Base-by-base conservation (phyloP, 1,284 basidiomycete genomes). In the Puccinia horiana region DNA sequence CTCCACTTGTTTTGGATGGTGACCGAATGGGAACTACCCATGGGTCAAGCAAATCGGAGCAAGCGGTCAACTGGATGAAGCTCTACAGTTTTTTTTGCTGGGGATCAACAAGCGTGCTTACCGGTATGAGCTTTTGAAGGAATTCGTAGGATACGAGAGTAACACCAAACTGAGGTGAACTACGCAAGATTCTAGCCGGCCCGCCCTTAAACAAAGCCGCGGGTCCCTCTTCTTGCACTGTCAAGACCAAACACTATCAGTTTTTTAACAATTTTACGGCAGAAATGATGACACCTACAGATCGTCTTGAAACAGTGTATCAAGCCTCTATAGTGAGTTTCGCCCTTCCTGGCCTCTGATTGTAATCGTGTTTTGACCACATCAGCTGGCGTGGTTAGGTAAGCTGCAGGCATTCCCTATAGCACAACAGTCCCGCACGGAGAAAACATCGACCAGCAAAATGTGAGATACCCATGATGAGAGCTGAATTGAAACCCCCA, bases 291-390 rank as follows among this genome's bases (percentile, higher is more conserved):
- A 76, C 37, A 88, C 90, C 86, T 86, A 92, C 93, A 92, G 84
- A 99, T 98, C 87, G 93, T 97, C 75, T 90, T 89, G 85, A 97
- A 94, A 37, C 94, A 96, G 88, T 99, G 95, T 20, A 89, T 87
- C 70, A 98, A 88, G 72, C 97, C 96, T 87, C 93, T 94, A 89
- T 99, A 99, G 83, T 92, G 89, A 5, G 94, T 94, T 87, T 99
- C 92, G 23, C 96, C 97, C 85, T 93, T 93, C 83, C 93, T 91
- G 49, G 95, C 93, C 88, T 99, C 97, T n/a, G 95, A 92, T 87
- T 99, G 97, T 84, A 99, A 89, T 81, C 96, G 92, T n/a, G 96
- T 99, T 90, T 99, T 99, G 87, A 98, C 94, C 83, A 99, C 97
- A 88, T 99, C 96, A 91, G 87, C 86, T 0, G 87, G 88, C 44